A percentile compares a stretch with the other conserved stretches of the same genome.
phyloP scores from a whole-genome alignment of 2,329 filamentous ascomycete species.

The Aspergillus sp. region DNA sequence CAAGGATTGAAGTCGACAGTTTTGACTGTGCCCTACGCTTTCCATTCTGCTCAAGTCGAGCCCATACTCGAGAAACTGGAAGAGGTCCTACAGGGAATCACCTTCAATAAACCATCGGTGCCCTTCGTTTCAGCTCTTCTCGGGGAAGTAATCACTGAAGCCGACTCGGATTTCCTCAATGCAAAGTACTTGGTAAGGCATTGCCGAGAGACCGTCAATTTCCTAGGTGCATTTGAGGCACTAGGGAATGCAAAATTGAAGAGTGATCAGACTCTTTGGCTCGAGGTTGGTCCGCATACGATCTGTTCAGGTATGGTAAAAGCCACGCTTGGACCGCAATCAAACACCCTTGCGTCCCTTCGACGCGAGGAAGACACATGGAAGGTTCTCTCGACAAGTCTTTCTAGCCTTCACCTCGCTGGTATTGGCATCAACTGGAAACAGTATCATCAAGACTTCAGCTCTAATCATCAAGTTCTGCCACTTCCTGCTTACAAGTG shows the following conservation, averaged over 20 bases:
- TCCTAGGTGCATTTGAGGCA: constrained; percentile 43
- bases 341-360: constrained; percentile 48
- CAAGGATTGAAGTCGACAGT: constrained; percentile 43
- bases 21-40: constrained; percentile 46
- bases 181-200: constrained; percentile 43
- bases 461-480: constrained; percentile 30
- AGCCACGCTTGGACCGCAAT: constrained; percentile 60
- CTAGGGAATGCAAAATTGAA: constrained; percentile 44
- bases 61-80: constrained; percentile 46
- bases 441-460: constrained; percentile 45
- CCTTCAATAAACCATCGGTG: constrained; percentile 39
- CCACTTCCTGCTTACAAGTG: constrained; percentile 39
- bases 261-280: constrained; percentile 68
- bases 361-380: constrained; percentile 42
- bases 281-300: constrained; percentile 60
- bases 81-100: constrained; percentile 35
- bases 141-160: constrained; percentile 42
- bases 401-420: constrained; percentile 37
- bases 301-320: constrained; percentile 49
- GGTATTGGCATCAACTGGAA: constrained; percentile 44
- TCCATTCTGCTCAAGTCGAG: constrained; percentile 49
- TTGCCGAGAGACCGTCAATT: constrained; percentile 48
- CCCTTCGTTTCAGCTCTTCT: constrained; percentile 50
- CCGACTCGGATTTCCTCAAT: constrained; percentile 57
- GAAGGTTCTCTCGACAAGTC: constrained; percentile 40